Evolutionary conservation across 2,329 filamentous ascomycete species (phyloP).

Genomic region (Endoconidiophora polonica): DNA sequence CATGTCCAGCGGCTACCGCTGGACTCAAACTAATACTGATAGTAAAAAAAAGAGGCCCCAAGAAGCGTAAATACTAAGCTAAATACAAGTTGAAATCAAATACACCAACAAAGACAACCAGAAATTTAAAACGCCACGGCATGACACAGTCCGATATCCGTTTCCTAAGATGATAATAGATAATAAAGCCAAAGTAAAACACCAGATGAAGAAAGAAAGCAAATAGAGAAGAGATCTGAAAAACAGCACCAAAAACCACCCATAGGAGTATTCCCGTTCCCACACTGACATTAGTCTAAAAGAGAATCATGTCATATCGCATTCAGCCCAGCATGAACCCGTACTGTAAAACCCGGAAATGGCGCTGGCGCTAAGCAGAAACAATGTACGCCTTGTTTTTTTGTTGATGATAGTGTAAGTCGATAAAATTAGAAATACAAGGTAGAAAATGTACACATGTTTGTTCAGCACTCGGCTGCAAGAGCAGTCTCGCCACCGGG

Average conservation of each 20-base stretch:
- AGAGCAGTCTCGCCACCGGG: neutral
- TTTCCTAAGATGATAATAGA: neutral
- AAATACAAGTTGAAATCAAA: no score
- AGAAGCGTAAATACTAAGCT: neutral
- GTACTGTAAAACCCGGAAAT: constrained; percentile 8
- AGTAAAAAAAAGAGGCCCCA: neutral
- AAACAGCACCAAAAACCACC: neutral
- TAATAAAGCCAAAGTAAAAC: neutral
- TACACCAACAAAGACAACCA: neutral
- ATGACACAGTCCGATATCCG: neutral
- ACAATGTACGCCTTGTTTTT: neutral
- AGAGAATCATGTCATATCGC: neutral
- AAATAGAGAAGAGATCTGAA: neutral
- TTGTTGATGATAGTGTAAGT: neutral
- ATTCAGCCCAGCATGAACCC: neutral
- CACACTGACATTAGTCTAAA: neutral
- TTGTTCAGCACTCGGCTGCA: neutral
- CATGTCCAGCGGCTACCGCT: no score
- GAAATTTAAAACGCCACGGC: constrained; percentile 1
- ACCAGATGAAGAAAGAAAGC: constrained; percentile 1
- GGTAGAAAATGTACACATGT: neutral
- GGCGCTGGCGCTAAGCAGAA: neutral
- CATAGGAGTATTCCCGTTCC: neutral
- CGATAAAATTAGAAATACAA: constrained; percentile 7
- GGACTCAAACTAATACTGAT: neutral